phyloP scores from a whole-genome alignment of 2,329 filamentous ascomycete genomes.

The Gnomoniopsis sp. region DNA sequence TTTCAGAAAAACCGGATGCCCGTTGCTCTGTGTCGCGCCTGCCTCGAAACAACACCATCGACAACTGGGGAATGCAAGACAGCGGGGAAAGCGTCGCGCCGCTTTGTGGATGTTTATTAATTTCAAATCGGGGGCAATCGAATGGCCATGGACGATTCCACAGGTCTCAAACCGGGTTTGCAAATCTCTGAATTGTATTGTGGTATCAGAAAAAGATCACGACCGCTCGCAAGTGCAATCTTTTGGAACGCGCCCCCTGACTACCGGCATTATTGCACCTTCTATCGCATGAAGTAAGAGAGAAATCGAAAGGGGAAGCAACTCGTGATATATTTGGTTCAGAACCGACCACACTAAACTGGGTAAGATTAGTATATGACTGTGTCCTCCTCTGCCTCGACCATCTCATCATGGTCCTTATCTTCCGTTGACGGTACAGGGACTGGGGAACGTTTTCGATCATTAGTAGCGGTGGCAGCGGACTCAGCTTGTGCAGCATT shows the following conservation, averaged over 20 bases:
- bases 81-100: neutral
- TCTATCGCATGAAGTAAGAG: neutral
- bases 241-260: neutral
- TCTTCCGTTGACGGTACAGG: conserved; percentile 26
- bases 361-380: conserved; percentile 70
- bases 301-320: conserved; percentile 4
- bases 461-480: conserved; percentile 30
- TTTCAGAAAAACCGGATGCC: neutral
- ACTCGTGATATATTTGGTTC: neutral
- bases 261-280: neutral
- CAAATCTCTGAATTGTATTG: neutral
- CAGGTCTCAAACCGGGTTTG: neutral
- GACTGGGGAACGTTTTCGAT: conserved; percentile 11
- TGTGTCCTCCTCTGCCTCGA: conserved; percentile 84
- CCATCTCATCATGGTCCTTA: conserved; percentile 62
- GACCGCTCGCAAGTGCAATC: neutral
- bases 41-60: neutral
- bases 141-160: neutral
- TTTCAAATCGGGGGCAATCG: neutral
- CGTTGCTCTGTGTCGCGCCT: neutral
- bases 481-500: conserved; percentile 30
- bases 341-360: neutral
- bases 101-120: neutral
- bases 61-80: neutral
- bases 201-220: neutral